Percentiles rank a stretch among this genome's conserved stretches.
Evolutionary conservation across 371 early-diverging fungal species (phyloP).

Genomic region (Mortierella sp.): DNA sequence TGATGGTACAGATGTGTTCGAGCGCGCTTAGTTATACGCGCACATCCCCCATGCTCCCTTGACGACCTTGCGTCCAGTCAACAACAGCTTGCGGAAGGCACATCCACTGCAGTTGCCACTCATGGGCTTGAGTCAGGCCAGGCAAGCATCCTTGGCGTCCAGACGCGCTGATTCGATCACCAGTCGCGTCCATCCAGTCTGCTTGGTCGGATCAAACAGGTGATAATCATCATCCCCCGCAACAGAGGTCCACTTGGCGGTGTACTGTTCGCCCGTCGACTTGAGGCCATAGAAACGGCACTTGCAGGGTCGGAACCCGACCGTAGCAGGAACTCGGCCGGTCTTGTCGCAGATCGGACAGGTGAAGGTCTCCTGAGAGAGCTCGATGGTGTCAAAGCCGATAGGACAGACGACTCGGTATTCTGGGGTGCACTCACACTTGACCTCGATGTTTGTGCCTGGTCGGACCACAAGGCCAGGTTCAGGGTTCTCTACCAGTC

Average conservation of each 20-base stretch:
- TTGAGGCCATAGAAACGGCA: slow-evolving; percentile 28
- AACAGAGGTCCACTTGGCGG: slow-evolving; percentile 11
- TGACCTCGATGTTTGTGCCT: slow-evolving; percentile 17
- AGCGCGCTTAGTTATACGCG: no score
- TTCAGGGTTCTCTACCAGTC: neutral
- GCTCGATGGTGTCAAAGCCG: neutral
- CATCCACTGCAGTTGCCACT: no score
- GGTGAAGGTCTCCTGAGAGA: neutral
- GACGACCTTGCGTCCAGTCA: no score
- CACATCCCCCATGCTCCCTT: no score
- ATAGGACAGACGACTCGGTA: neutral
- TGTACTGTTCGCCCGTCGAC: slow-evolving; percentile 14
- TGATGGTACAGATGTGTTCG: no score
- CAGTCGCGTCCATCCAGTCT: slow-evolving; percentile 22
- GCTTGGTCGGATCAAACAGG: neutral
- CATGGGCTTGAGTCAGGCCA: no score
- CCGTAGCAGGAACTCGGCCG: neutral
- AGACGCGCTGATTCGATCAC: slow-evolving; percentile 16
- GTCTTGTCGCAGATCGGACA: neutral
- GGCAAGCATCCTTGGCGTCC: neutral
- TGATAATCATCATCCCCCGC: neutral
- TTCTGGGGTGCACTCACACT: slow-evolving; percentile 5
- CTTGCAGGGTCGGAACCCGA: slow-evolving; percentile 21
- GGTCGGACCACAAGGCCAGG: neutral
- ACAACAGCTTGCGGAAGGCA: no score